Conservation (phyloP, 78 protist genomes). For the Diacronema lutheri region DNA sequence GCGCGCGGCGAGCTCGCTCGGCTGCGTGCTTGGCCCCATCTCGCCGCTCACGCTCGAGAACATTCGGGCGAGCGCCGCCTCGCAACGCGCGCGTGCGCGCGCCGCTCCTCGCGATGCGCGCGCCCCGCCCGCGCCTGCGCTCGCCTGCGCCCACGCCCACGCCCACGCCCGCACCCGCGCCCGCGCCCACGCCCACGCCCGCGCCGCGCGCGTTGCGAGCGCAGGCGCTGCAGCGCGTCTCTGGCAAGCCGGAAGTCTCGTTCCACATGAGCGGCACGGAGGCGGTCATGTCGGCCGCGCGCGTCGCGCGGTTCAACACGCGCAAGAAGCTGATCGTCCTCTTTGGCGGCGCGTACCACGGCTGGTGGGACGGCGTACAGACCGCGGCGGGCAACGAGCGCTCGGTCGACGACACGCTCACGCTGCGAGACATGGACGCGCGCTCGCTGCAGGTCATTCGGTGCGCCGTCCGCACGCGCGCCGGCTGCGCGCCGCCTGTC, state of each 20-base stretch:
- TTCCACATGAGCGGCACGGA: constrained; percentile 9
- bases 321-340: background rate
- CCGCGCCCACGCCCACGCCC: too few relatives aligned
- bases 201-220: too few relatives aligned
- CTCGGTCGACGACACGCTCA: constrained; percentile 10
- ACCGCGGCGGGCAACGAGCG: constrained; percentile 5
- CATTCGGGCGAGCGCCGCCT: too few relatives aligned
- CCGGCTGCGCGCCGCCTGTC: background rate
- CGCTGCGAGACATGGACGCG: background rate
- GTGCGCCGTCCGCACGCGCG: background rate
- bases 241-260: background rate
- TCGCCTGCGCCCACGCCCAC: too few relatives aligned
- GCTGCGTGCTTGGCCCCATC: too few relatives aligned
- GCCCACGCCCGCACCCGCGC: too few relatives aligned
- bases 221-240: background rate
- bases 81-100: too few relatives aligned
- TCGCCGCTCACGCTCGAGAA: too few relatives aligned
- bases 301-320: constrained; percentile 21
- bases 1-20: background rate
- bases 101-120: too few relatives aligned
- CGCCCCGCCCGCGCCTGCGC: too few relatives aligned
- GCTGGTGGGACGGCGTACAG: constrained; percentile 24
- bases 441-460: background rate
- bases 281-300: background rate
- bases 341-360: constrained; percentile 18